phyloP scores from a whole-genome alignment of 1,284 basidiomycete species.

The Ustilago sp. region DNA sequence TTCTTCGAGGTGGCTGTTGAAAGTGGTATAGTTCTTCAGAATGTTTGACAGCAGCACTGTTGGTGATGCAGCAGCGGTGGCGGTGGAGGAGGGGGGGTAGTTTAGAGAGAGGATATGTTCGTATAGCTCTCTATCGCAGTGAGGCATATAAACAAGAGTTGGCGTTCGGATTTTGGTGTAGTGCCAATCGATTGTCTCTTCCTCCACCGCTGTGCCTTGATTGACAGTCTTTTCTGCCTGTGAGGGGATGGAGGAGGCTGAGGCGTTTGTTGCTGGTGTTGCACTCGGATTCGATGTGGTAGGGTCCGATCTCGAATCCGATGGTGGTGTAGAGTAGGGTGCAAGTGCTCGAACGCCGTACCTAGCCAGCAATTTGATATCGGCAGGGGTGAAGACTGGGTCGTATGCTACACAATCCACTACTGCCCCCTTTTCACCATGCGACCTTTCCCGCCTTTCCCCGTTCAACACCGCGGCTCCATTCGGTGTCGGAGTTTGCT shows the following conservation, averaged over 20 bases:
- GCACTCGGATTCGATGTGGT: not conserved
- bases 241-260: not conserved
- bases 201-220: too few relatives aligned
- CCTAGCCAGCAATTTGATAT: not conserved
- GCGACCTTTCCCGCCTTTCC: too few relatives aligned
- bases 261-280: not conserved
- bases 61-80: not conserved
- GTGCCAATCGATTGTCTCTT: conserved; percentile 1
- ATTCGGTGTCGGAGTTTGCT: too few relatives aligned
- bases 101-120: conserved; percentile 23
- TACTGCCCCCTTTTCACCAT: not conserved
- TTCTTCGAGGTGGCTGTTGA: not conserved
- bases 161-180: conserved; percentile 9
- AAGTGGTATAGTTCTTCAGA: conserved; percentile 18
- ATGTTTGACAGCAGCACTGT: conserved; percentile 29
- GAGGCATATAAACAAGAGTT: conserved; percentile 46
- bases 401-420: conserved; percentile 35
- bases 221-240: not conserved
- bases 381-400: conserved; percentile 24
- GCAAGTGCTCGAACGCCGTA: conserved; percentile 6
- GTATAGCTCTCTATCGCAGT: conserved; percentile 44
- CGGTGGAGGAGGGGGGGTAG: not conserved
- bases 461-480: too few relatives aligned
- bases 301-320: not conserved
- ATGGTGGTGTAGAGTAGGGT: not conserved